Evolutionary conservation across 2,329 filamentous ascomycete species (phyloP).

Genomic region (Xylaria sp.): DNA sequence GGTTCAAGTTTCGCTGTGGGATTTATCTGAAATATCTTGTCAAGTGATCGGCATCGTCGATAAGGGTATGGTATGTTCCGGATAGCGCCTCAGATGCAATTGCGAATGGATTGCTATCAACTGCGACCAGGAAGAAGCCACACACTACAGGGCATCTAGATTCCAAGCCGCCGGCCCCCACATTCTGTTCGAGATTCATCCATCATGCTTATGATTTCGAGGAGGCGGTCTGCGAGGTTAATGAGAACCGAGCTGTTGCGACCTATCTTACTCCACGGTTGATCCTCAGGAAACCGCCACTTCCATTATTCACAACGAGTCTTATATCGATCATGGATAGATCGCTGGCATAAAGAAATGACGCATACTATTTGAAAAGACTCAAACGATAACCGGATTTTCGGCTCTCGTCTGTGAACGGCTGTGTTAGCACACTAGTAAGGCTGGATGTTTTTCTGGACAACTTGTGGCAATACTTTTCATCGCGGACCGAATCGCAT

Average conservation of each 20-base stretch:
- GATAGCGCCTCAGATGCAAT: constrained; percentile 57
- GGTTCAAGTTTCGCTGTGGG: constrained; percentile 60
- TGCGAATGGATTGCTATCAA: constrained; percentile 56
- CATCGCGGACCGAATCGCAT: constrained; percentile 56
- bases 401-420: constrained; percentile 64
- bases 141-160: constrained; percentile 56
- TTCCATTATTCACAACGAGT: constrained; percentile 27
- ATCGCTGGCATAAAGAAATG: constrained; percentile 46
- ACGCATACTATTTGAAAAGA: constrained; percentile 55
- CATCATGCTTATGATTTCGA: constrained; percentile 71
- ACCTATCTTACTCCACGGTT: constrained; percentile 62
- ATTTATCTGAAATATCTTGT: constrained; percentile 63
- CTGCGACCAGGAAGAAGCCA: constrained; percentile 39
- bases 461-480: constrained; percentile 56
- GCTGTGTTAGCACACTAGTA: constrained; percentile 54
- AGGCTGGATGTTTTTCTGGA: constrained; percentile 52
- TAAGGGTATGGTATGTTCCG: constrained; percentile 66
- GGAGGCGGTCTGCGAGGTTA: constrained; percentile 69
- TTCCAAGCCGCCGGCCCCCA: constrained; percentile 70
- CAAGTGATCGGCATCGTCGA: constrained; percentile 54
- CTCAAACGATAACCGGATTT: constrained; percentile 57
- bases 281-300: constrained; percentile 55
- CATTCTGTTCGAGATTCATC: constrained; percentile 74
- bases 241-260: constrained; percentile 68
- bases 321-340: too few species aligned